A percentile compares a stretch with the other conserved stretches of the same genome.
Conservation (phyloP, 306 rosid genomes). For the Cercis canadensis region DNA sequence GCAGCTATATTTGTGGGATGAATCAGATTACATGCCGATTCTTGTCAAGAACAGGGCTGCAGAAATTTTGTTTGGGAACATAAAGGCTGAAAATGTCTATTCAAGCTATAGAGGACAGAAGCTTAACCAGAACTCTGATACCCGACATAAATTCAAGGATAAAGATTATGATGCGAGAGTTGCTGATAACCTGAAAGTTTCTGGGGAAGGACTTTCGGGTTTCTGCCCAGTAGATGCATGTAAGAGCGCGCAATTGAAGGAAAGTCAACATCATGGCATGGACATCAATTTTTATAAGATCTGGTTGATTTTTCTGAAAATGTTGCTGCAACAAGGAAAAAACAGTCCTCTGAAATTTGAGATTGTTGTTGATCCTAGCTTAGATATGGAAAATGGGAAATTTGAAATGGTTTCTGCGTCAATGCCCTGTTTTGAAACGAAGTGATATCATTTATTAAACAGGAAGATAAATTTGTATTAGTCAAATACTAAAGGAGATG, state of each 20-base stretch:
- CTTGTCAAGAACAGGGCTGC: slow-evolving; percentile 78
- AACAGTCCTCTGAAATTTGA: slow-evolving; percentile 71
- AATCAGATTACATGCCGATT: slow-evolving; percentile 64
- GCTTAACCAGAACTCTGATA: slow-evolving; percentile 23
- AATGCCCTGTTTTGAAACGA: slow-evolving; percentile 59
- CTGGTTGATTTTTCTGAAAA: slow-evolving; percentile 74
- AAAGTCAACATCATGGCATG: slow-evolving; percentile 30
- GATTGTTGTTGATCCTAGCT: slow-evolving; percentile 53
- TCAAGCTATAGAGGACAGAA: slow-evolving; percentile 48
- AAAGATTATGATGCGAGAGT: not conserved
- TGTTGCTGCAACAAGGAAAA: slow-evolving; percentile 68
- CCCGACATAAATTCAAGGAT: slow-evolving; percentile 27
- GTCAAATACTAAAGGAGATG: not conserved
- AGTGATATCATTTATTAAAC: slow-evolving; percentile 23
- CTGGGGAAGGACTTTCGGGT: slow-evolving; percentile 36
- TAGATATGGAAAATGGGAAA: slow-evolving; percentile 67
- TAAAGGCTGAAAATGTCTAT: slow-evolving; percentile 71
- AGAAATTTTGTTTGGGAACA: slow-evolving; percentile 81
- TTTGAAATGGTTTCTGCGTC: slow-evolving; percentile 71
- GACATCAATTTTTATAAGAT: slow-evolving; percentile 48
- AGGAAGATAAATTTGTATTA: not conserved
- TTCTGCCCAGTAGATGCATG: slow-evolving; percentile 37
- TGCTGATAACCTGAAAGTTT: slow-evolving; percentile 18
- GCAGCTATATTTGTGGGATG: slow-evolving; percentile 85
- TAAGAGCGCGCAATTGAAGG: slow-evolving; percentile 34